These are phyloP conservation scores for Thielaviopsis euricoi DNA, from an alignment of 2,329 filamentous ascomycete genomes.

Conservation along the genomic window DNA sequence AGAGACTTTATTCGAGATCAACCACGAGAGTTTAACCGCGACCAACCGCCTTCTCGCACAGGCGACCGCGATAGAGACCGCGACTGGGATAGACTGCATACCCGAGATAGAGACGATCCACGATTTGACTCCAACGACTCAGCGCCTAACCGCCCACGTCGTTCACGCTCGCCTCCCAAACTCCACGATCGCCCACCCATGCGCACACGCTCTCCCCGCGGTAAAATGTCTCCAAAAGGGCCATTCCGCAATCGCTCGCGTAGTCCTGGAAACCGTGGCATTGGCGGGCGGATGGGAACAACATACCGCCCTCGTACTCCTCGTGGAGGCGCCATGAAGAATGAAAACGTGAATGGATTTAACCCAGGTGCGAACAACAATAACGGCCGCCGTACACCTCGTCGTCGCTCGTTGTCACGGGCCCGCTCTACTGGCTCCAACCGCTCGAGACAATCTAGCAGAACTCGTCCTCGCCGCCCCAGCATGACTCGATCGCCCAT, in stretches of 20 bases:
- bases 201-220: conserved; percentile 1
- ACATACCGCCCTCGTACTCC: conserved; percentile 8
- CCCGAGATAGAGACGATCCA: conserved; percentile 17
- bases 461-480: conserved; percentile 26
- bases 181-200: conserved; percentile 2
- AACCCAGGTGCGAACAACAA: background rate
- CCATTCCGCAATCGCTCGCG: conserved; percentile 5
- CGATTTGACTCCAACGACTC: conserved; percentile 12
- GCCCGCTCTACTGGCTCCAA: conserved; percentile 33
- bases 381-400: background rate
- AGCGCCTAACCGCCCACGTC: conserved; percentile 17
- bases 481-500: background rate
- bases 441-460: conserved; percentile 31
- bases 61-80: conserved; percentile 19
- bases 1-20: background rate
- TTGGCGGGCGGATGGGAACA: conserved; percentile 4
- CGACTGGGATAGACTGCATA: conserved; percentile 20
- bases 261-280: conserved; percentile 6
- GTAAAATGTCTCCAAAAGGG: conserved; percentile 1
- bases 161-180: conserved; percentile 37
- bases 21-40: conserved; percentile 3
- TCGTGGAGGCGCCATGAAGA: background rate
- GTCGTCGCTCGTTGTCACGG: conserved; percentile 14
- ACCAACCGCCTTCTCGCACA: background rate
- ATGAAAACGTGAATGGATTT: conserved; percentile 2